A percentile compares a stretch with the other conserved stretches of the same genome.
These are phyloP conservation scores for Nasturtium officinale DNA, from an alignment of 345 rosid genomes.

Conservation along the genomic window DNA sequence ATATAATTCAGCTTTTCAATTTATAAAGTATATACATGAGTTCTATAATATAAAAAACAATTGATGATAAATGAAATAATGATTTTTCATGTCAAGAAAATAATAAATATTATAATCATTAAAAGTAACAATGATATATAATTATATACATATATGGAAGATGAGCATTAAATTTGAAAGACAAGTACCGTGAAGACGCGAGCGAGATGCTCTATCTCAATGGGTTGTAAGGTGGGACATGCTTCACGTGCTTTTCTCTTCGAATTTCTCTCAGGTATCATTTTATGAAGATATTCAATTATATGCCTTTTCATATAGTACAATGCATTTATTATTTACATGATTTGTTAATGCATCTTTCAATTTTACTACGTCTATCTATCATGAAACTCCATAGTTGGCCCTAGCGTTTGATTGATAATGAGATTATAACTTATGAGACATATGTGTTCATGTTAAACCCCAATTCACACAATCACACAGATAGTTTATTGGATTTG, in stretches of 20 bases:
- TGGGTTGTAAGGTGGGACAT: slow-evolving; percentile 60
- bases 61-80: not conserved
- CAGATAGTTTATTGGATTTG: not conserved
- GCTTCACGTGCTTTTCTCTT: slow-evolving; percentile 69
- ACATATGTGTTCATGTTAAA: not conserved
- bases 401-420: not conserved
- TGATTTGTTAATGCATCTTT: slow-evolving; percentile 21
- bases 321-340: slow-evolving; percentile 29
- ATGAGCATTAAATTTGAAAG: slow-evolving; percentile 19
- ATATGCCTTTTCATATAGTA: slow-evolving; percentile 29
- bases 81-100: not conserved
- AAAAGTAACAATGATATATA: not conserved
- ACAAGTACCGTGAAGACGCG: slow-evolving; percentile 38
- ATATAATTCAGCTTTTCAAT: not conserved
- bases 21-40: not conserved
- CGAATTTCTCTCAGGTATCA: slow-evolving; percentile 20
- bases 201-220: slow-evolving; percentile 54
- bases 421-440: too few relatives aligned
- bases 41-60: not conserved
- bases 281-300: slow-evolving; percentile 24
- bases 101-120: not conserved
- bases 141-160: not conserved
- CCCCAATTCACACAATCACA: not conserved
- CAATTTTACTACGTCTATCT: slow-evolving; percentile 8
- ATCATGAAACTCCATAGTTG: slow-evolving; percentile 21